Base-by-base conservation (phyloP, 345 rosid species). In the Firmiana major region DNA sequence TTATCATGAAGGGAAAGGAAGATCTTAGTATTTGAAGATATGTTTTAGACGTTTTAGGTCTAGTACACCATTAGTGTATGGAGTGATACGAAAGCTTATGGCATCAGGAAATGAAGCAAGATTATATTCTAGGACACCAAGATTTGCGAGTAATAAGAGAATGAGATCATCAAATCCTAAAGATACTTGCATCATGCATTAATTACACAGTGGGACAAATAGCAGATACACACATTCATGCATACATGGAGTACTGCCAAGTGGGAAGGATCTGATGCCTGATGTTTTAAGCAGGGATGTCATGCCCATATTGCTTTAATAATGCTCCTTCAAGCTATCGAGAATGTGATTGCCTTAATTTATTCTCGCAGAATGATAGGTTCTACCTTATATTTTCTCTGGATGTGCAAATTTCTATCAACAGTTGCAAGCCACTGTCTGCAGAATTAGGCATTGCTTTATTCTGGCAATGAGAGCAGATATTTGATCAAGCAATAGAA, bases 401-500 rank as follows among this genome's bases (percentile, higher is more conserved):
- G 51, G 34, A 22, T 68, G 7, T 45, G 19, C 34, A 26, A 26
- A 68, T 43, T 68, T 68, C 55, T 43, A 22, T 26, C 74, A 48
- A 10, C 24, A 64, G 46, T 71, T 34, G 59, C 38, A 31, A 28
- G 59, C 21, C 34, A 53, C 8, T 19, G 28, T 65, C 70, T 64
- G 36, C n/a, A 38, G 53, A 42, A 43, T 1, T 19, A 21, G 22
- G 53, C 17, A 21, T 62, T 66, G 34, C 46, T 46, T 68, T 26
- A 45, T 17, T 68, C 71, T 28, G 5, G 43, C 15, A 49, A 16
- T n/a, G 26, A 49, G 59, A 17, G 74, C 43, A 48, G 59, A 48
- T 70, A 28, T 26, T 70, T 70, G 58, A 48, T 70, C 74, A 70
- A 70, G 7, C 21, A 26, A 70, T 48, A 48, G 72, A 67, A 16